Base-by-base conservation (phyloP, 192 early-diverging fungal species). In the Linnemannia schmuckeri region DNA sequence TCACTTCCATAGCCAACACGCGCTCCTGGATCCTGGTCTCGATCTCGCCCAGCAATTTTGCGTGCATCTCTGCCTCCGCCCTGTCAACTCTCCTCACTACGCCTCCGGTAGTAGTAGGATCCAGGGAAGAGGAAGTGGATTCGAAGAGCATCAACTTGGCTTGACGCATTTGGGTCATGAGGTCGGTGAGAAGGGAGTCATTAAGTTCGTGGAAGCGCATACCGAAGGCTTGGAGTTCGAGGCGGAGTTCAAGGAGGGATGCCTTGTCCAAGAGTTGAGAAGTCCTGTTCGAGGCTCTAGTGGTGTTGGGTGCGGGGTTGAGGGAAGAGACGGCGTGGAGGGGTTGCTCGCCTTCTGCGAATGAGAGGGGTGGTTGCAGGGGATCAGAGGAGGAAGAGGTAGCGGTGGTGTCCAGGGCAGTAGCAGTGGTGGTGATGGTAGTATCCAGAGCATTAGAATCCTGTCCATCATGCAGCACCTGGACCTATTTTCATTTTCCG, bases 121-220 rank as follows among this genome's bases (percentile, higher is more conserved):
- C 27, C 12, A 66, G 30, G 30, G 49, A 18, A 49, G 47, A 17
- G 15, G 47, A 49, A 49, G 61, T 33, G 2, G 61, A 66, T 33
- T 66, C 72, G n/a, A 79, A 70, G 4, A 84, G 61, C 52, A 76
- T 30, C 24, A 75, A 30, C 57, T 84, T 78, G 2, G 82, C 77
- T 3, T 84, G 77, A 0, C 77, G 61, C 40, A 84, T 30, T 33
- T 84, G 82, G 6, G 61, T 37, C 77, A 84, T 84, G 24, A 84
- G 73, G 35, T 84, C 82, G 9, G 72, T 79, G 0, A 84, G 41
- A 9, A 84, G 61, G 27, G 77, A 73, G 8, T 79, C 82, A 24
- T 84, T 84, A 4, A 84, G 72, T 47, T 84, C 82, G 52, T 84
- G 82, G 52, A 76, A 84, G 0, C 74, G 77, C 74, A 79, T 75